phyloP scores from a whole-genome alignment of 306 rosid genomes.

The Inga oerstediana region DNA sequence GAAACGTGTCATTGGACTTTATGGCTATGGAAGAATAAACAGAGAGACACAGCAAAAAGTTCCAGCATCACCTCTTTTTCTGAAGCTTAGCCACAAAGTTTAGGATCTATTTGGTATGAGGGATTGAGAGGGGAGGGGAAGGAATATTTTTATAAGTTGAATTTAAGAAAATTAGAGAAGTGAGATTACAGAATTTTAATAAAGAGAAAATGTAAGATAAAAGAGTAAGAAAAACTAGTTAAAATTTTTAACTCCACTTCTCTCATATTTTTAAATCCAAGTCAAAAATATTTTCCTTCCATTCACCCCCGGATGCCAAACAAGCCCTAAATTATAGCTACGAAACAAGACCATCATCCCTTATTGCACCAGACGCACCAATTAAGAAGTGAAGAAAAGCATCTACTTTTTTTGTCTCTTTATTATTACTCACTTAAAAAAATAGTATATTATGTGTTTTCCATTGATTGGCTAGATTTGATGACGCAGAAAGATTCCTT shows the following conservation, averaged over 20 bases:
- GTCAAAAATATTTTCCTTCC: no score
- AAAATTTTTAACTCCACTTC: no score
- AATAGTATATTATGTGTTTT: background rate
- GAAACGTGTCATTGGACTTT: conserved; percentile 1
- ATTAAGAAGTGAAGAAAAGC: conserved; percentile 38
- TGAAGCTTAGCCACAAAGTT: background rate
- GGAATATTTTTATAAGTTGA: no score
- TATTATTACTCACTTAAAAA: conserved; percentile 16
- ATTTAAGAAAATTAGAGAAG: no score
- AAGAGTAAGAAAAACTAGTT: no score
- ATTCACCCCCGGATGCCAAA: no score
- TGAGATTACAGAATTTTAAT: no score
- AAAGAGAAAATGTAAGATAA: no score
- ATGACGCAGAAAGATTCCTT: conserved; percentile 28
- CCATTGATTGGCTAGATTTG: conserved; percentile 7
- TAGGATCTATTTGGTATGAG: no score
- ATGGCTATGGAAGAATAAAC: conserved; percentile 43
- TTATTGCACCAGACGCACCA: conserved; percentile 37
- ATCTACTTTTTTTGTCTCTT: conserved; percentile 7
- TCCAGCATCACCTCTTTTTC: conserved; percentile 36
- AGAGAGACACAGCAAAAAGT: conserved; percentile 31
- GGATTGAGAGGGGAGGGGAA: no score
- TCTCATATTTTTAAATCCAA: no score
- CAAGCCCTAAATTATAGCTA: background rate
- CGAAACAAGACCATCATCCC: conserved; percentile 33